A percentile compares a stretch with the other conserved stretches of the same genome.
Evolutionary conservation across 2,329 filamentous ascomycete genomes (phyloP).

Genomic region (Aquanectria penicillioides): DNA sequence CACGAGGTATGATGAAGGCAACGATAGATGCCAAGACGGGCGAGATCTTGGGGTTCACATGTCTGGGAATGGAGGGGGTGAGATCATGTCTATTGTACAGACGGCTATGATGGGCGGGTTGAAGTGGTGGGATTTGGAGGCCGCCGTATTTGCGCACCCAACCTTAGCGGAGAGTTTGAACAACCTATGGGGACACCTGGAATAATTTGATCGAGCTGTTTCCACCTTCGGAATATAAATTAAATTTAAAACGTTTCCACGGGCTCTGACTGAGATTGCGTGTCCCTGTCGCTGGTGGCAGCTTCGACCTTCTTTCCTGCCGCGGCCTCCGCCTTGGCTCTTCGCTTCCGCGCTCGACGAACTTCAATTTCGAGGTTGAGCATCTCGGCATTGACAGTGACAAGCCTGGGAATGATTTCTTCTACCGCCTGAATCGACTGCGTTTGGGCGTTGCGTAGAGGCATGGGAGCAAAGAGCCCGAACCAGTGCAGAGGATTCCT

Average conservation of each 20-base stretch:
- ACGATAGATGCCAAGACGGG: conserved; percentile 58
- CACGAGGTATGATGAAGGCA: conserved; percentile 63
- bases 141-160: conserved; percentile 62
- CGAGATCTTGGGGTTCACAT: conserved; percentile 63
- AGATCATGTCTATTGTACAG: conserved; percentile 64
- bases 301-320: conserved; percentile 40
- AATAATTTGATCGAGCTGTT: conserved; percentile 37
- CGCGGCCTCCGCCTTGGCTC: conserved; percentile 57
- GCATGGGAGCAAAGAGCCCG: conserved; percentile 62
- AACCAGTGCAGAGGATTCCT: conserved; percentile 65
- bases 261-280: conserved; percentile 11
- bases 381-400: conserved; percentile 69
- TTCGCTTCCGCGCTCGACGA: conserved; percentile 66
- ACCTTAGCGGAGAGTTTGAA: conserved; percentile 61
- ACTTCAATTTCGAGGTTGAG: conserved; percentile 74
- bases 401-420: conserved; percentile 65
- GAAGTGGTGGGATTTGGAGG: conserved; percentile 55
- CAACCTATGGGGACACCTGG: conserved; percentile 58
- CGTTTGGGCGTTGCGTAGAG: conserved; percentile 67
- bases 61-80: conserved; percentile 62
- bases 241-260: conserved; percentile 27
- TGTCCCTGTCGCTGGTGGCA: background rate
- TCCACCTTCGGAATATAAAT: background rate
- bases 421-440: conserved; percentile 67
- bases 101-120: conserved; percentile 61